Evolutionary conservation across 164 flowering plant species (phyloP), one percentile per base, ranked within the genome.

Genomic region (Macadamia integrifolia): DNA sequence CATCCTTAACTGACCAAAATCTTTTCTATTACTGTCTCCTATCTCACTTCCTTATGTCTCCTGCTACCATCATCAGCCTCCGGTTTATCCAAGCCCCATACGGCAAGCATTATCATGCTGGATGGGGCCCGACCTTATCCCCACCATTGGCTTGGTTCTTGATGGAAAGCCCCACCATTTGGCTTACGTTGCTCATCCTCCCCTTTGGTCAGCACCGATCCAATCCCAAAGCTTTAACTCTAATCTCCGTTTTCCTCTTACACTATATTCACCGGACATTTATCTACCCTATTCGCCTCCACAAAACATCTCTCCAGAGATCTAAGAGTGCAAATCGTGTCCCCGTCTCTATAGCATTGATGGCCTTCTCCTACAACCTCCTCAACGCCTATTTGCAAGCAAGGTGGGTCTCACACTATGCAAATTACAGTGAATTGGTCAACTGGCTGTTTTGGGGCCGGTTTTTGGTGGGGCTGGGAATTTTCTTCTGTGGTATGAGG

Each of bases 91-190:
- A 81, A 67, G 98, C 94, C 50, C 96, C 96, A 0, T 90, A 92
- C 70, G 98, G 96, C 68, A 87, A 87, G 76, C 93, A 90, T 84
- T 59, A 66, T 83, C 89, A 89, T 0, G 57, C 79, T 0, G 91
- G 92, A 2, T 90, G 95, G 98, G 98, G 96, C 49, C 96, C 90
- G 61, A 66, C 87, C 49, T 44, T 93, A 29, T 66, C 88, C 0
- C 74, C 98, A 0, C 62, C 91, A 0, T 40, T 87, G 9, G 96
- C 92, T 30, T 94, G 97, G 98, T 75, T 82, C 69, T 75, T 92
- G 72, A 92, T 92, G 97, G 97, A 94, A 46, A 78, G 86, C 77
- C 98, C 98, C 66, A 86, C 93, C 14, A 62, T 94, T 1, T 85
- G 86, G 84, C 77, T 90, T 73, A 75, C 93, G 30, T 73, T 85